Evolutionary conservation across 495 filamentous ascomycete genomes (phyloP), one percentile per base, ranked within the genome.

Genomic region (Darksidea phi): DNA sequence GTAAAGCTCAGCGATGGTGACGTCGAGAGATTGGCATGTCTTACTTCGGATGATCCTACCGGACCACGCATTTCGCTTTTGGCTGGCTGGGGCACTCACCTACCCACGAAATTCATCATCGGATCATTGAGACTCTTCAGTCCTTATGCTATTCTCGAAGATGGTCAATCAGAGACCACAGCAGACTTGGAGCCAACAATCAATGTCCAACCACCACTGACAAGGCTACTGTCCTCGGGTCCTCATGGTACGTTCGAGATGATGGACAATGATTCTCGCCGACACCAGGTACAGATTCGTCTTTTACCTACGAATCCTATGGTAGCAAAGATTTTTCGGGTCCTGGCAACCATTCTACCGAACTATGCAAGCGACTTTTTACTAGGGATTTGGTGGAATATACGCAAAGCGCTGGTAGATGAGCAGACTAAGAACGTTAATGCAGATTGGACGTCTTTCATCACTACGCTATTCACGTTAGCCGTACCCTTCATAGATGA

Each of bases 361-460:
- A 78, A 79, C 28, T 78, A 82, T 53, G 75, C 75, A 24, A 84
- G 84, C 0, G 87, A 92, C 64, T 82, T 82, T 7, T 71, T 92
- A 5, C 67, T 89, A 42, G 75, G 82, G 0, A 84, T 80, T 6
- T 95, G 89, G 89, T 91, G 87, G 86, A 83, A 88, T 64, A 79
- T 84, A 11, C 82, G 87, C 70, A 82, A 83, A 61, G 90, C 86
- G 85, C 79, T 90, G 32, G 76, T 26, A 18, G 24, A 8, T 10
- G 26, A 12, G 76, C 78, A 46, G 78, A 80, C 10, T 71, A 72
- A 6, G 70, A 75, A n/a, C 74, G 28, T 77, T 20, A 75, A 92
- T 55, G 47, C 75, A 2, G 92, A 97, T 67, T 96, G 90, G 90
- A 88, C 86, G 8, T 86, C 88, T 4, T 75, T 90, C 48, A 83